phyloP scores from a whole-genome alignment of 169 alveolate species.

The Plasmodium berghei region DNA sequence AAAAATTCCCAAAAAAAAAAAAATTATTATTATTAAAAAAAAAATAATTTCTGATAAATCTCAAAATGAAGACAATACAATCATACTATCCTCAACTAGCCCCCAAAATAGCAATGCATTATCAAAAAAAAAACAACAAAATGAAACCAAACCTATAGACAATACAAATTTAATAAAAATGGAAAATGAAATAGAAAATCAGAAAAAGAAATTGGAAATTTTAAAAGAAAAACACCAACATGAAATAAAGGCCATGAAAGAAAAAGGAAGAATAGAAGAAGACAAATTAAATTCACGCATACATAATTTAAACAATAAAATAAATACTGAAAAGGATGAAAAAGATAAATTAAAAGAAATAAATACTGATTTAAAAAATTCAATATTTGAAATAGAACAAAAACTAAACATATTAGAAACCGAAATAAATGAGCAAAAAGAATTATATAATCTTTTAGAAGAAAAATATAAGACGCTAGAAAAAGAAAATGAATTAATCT shows the following conservation, averaged over 20 bases:
- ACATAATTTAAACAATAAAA: constrained; percentile 10
- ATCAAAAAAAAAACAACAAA: background rate
- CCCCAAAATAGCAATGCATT: no score
- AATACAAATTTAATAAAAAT: background rate
- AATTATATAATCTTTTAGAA: constrained; percentile 20
- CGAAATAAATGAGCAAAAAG: constrained; percentile 25
- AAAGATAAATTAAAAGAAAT: constrained; percentile 23
- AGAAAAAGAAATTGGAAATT: constrained; percentile 1
- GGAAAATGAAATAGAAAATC: constrained; percentile 9
- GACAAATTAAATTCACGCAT: background rate
- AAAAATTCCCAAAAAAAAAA: constrained; percentile 7
- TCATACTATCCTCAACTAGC: no score
- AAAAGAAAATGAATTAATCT: constrained; percentile 39
- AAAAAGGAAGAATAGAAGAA: no score
- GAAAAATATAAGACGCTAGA: constrained; percentile 37
- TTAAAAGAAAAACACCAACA: no score
- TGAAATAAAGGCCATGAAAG: no score
- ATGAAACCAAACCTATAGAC: constrained; percentile 4
- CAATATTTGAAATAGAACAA: constrained; percentile 19
- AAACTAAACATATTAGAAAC: constrained; percentile 22
- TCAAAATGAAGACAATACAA: background rate
- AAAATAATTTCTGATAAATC: constrained; percentile 11
- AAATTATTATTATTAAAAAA: constrained; percentile 13
- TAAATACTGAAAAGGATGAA: constrained; percentile 18
- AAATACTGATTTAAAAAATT: constrained; percentile 5